These are phyloP conservation scores for Botryosphaeria agaves DNA, from an alignment of 2,329 filamentous ascomycete species.

Conservation along the genomic window DNA sequence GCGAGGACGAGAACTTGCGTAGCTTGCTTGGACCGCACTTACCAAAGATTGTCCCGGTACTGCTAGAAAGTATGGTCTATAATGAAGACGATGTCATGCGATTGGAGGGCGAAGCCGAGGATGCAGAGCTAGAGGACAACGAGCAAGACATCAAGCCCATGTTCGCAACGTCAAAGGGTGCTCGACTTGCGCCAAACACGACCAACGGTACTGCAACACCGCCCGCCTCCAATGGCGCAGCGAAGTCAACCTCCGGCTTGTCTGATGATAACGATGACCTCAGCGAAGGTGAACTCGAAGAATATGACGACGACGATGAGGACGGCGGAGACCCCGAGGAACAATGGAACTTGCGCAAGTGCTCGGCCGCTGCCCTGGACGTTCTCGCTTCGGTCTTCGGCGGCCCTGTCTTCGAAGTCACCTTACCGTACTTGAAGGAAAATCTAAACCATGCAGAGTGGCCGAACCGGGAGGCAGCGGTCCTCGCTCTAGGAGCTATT, in stretches of 20 bases:
- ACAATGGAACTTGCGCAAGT: conserved; percentile 89
- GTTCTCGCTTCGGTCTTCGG: conserved; percentile 87
- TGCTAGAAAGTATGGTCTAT: conserved; percentile 92
- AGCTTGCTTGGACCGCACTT: conserved; percentile 61
- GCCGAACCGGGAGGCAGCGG: conserved; percentile 84
- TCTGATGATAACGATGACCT: conserved; percentile 49
- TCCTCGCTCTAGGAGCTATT: conserved; percentile 84
- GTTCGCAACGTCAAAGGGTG: conserved; percentile 58
- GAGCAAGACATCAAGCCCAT: conserved; percentile 82
- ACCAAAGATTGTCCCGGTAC: conserved; percentile 69
- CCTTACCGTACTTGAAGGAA: conserved; percentile 78
- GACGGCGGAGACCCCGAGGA: conserved; percentile 64
- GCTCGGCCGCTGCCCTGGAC: conserved; percentile 87
- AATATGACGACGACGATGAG: conserved; percentile 54
- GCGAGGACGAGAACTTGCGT: conserved; percentile 71
- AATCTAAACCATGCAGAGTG: conserved; percentile 81
- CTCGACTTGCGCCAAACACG: conserved; percentile 37
- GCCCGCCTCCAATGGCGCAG: conserved; percentile 29
- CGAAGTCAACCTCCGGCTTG: conserved; percentile 20
- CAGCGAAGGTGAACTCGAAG: conserved; percentile 77
- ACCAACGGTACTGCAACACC: conserved; percentile 17
- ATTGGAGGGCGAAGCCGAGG: conserved; percentile 60
- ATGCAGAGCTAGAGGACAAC: conserved; percentile 82
- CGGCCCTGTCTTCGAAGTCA: conserved; percentile 73
- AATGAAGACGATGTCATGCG: conserved; percentile 81